These are phyloP conservation scores for Amanita muscaria DNA, from an alignment of 768 basidiomycete species.

Conservation along the genomic window DNA sequence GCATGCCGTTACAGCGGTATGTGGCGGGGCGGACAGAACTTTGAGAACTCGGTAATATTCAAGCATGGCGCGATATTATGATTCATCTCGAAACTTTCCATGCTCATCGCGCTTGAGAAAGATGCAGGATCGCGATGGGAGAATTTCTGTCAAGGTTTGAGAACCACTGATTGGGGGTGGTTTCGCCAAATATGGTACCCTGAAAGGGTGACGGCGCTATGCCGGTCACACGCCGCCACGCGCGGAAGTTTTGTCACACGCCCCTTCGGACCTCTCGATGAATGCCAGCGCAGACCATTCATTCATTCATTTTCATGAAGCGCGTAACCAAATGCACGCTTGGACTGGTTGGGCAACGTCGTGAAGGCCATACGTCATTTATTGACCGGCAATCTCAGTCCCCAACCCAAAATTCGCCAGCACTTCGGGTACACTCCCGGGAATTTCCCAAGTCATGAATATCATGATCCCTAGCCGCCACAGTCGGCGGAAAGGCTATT, in stretches of 20 bases:
- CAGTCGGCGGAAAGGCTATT: conserved; percentile 9
- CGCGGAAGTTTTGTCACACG: background rate
- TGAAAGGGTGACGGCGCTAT: conserved; percentile 4
- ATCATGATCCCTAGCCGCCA: background rate
- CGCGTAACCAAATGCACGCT: conserved; percentile 3
- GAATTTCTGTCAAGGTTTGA: background rate
- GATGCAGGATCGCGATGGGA: background rate
- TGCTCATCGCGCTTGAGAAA: conserved; percentile 1
- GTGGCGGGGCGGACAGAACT: no score
- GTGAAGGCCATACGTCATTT: background rate
- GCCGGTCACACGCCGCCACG: conserved; percentile 4
- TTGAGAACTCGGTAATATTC: no score
- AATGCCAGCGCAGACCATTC: no score
- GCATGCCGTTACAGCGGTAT: no score
- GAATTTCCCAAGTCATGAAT: no score
- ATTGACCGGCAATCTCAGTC: background rate
- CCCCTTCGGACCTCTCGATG: no score
- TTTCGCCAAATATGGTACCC: background rate
- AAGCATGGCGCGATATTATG: no score
- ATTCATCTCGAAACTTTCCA: conserved; percentile 3
- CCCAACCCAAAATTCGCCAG: no score
- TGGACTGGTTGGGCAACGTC: background rate
- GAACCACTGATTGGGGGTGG: background rate
- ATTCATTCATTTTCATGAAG: background rate
- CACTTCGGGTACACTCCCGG: no score